Base-by-base conservation (phyloP, 768 basidiomycete genomes). In the Boletus rufocinnamomeus region DNA sequence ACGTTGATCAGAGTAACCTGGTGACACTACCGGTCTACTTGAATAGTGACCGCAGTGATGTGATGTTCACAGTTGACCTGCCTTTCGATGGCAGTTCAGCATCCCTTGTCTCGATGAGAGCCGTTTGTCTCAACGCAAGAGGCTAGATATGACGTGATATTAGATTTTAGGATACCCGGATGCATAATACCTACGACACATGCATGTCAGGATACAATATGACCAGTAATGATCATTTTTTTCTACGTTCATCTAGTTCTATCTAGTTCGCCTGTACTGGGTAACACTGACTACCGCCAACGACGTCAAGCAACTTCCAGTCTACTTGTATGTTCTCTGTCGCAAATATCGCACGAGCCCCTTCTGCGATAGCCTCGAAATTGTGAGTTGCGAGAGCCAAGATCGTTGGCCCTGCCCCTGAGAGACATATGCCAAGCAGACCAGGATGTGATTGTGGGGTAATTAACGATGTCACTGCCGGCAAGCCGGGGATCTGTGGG, bases 361-460 rank as follows among this genome's bases (percentile, higher is more conserved):
- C 89, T 64, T 87, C 83, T 5, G 93, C 95, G 59, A 98, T 97
- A 8, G 77, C 78, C 46, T 94, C 91, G 65, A 91, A 98, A 27
- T 88, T 87, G 35, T 76, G 74, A 0, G 92, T 95, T 2, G 97
- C 97, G 19, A 99, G 84, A 1, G 97, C 97, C 60, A 99, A 83
- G 61, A 98, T 97, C 6, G 97, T 98, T 4, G 97, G 97, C 0
- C 97, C 97, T 6, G 97, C 97, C 8, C 97, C 97, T 2, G 96
- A 98, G 35, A 99, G 85, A 72, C 97, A 98, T 55, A 98, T 97
- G 5, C 97, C 97, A 10, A 99, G 80, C 5, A 99, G 78, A n/a
- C 97, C 97, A 0, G 93, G 91, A 74, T 98, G 95, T 0, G 91
- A 87, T 10, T 82, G 64, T 6, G 95, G 95, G 1, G 97, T 97